Base-by-base conservation (phyloP, 441 rosid genomes). In the Geranium incanum region DNA sequence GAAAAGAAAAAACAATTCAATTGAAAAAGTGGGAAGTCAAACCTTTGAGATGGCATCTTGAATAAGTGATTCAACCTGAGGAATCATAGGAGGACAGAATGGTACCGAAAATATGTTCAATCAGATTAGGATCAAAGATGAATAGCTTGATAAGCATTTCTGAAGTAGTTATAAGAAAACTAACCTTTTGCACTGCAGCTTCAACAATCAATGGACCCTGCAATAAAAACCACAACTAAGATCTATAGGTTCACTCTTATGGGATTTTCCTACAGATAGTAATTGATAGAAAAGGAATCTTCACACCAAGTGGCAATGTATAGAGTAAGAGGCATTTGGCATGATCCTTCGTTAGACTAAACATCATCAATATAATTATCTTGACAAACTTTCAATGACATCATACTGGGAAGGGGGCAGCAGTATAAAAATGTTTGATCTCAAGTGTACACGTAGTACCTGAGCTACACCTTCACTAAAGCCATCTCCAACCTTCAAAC, bases 151-250 rank as follows among this genome's bases (percentile, higher is more conserved):
- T 36, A 43, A 13, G 16, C 39, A 36, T 33, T 39, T 36, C 9
- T 28, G 33, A 70, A 39, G 52, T 57, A 43, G 5, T 66, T 48
- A 76, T 69, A 73, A 65, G 23, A 67, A 77, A 73, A 43, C 80
- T 52, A 73, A 92, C 97, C 97, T 95, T 95, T 64, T 91, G 77
- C 57, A 95, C 74, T 50, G 93, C 97, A 81, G 97, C 92, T 81
- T 89, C 95, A 82, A 91, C 91, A 77, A 95, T 95, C 76, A 95
- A 87, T 43, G 98, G 98, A 73, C 98, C 99, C 99, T 95, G 89
- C 68, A 50, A 68, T 15, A 41, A 74, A 73, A 79, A 5, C 36
- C 66, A 78, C 45, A 41, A 69, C 57, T 71, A 66, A 70, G 18
- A 75, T 67, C 66, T 16, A 69, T 41, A 38, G 43, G 70, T 55